Evolutionary conservation across 2,329 filamentous ascomycete genomes (phyloP).

Genomic region (Amesomyces nigricolor): DNA sequence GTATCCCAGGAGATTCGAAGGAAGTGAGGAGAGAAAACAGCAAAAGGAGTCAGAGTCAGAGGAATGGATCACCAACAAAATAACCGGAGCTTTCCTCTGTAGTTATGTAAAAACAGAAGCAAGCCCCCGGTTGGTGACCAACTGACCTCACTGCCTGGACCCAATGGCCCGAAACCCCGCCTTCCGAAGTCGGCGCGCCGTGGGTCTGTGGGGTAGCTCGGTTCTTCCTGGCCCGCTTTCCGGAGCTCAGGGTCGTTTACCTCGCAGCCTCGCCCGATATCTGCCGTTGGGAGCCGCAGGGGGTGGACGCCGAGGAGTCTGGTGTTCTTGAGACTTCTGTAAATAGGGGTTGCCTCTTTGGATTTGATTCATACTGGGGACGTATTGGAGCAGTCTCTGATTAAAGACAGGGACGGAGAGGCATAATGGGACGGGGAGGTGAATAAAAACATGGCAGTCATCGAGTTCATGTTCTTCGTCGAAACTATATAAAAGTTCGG

Average conservation of each 20-base stretch:
- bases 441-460: neutral
- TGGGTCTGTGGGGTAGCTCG: conserved; percentile 9
- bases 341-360: no score
- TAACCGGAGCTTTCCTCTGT: neutral
- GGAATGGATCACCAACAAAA: neutral
- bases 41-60: neutral
- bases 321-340: no score
- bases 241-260: conserved; percentile 6
- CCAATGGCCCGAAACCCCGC: conserved; percentile 27
- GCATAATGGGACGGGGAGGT: neutral
- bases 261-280: conserved; percentile 7
- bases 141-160: conserved; percentile 3
- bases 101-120: neutral
- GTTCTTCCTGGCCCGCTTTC: conserved; percentile 8
- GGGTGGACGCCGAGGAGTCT: neutral
- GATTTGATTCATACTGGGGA: no score
- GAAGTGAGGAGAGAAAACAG: neutral
- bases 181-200: conserved; percentile 35
- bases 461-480: conserved; percentile 18
- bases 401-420: neutral
- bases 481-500: neutral
- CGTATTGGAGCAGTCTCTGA: neutral
- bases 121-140: neutral
- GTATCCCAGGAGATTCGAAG: no score
- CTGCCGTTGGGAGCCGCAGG: neutral